These are phyloP conservation scores for Boletales sp. DNA, from an alignment of 768 basidiomycete genomes.

Conservation along the genomic window DNA sequence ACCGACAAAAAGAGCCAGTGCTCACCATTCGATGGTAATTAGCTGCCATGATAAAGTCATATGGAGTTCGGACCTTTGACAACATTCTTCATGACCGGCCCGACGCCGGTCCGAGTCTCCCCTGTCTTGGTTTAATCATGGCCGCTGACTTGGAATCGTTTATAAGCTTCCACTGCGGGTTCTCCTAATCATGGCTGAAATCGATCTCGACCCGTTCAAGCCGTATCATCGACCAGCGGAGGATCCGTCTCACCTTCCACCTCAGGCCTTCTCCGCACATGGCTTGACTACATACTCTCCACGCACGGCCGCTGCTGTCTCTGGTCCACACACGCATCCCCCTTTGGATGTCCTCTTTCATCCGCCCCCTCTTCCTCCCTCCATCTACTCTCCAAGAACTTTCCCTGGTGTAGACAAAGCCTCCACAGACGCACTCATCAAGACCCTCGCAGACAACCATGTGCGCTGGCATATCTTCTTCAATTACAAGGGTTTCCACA, in stretches of 20 bases:
- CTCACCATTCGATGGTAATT: no score
- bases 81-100: no score
- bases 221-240: constrained; percentile 7
- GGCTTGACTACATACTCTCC: constrained; percentile 21
- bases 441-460: constrained; percentile 47
- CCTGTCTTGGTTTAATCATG: no score
- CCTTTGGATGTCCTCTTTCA: constrained; percentile 19
- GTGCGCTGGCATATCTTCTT: constrained; percentile 55
- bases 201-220: neutral
- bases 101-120: no score
- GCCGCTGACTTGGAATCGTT: no score
- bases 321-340: constrained; percentile 5
- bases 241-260: constrained; percentile 20
- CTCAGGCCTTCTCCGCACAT: constrained; percentile 16
- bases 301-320: constrained; percentile 10
- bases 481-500: constrained; percentile 36
- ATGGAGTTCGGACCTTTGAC: no score
- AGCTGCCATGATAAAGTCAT: no score
- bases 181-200: neutral
- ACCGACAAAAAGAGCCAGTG: no score
- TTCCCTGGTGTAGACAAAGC: constrained; percentile 34
- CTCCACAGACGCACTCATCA: constrained; percentile 39
- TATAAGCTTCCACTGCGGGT: no score
- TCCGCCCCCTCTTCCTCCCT: constrained; percentile 27
- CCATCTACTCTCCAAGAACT: constrained; percentile 29